These are phyloP conservation scores for Capsella rubella DNA, from an alignment of 441 rosid genomes.

Conservation along the genomic window DNA sequence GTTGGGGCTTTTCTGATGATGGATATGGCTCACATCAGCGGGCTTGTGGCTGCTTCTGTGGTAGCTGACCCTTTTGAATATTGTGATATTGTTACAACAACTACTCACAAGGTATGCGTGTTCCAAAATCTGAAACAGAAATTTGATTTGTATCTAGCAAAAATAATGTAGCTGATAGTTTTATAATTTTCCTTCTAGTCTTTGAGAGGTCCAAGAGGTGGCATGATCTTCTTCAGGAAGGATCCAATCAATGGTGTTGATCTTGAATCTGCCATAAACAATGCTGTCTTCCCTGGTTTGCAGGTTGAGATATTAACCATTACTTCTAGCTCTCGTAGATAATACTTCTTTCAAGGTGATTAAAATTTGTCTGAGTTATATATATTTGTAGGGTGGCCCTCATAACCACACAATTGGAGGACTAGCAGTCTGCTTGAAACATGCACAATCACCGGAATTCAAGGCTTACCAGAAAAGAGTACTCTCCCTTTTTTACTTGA, in stretches of 20 bases:
- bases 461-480: constrained; percentile 83
- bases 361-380: constrained; percentile 1
- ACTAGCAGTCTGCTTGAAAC: constrained; percentile 89
- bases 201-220: constrained; percentile 97
- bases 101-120: constrained; percentile 85
- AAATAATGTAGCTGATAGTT: background rate
- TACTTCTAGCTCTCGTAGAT: constrained; percentile 14
- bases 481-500: constrained; percentile 4
- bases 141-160: background rate
- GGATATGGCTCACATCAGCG: constrained; percentile 97
- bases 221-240: constrained; percentile 91
- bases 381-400: constrained; percentile 81
- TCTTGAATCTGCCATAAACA: constrained; percentile 82
- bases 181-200: constrained; percentile 53
- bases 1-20: constrained; percentile 95
- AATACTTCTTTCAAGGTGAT: background rate
- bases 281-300: constrained; percentile 93
- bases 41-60: constrained; percentile 92
- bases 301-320: constrained; percentile 57
- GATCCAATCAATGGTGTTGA: constrained; percentile 83
- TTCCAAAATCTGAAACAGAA: constrained; percentile 15
- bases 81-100: constrained; percentile 93
- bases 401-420: constrained; percentile 97
- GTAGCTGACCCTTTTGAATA: constrained; percentile 83
- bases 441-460: constrained; percentile 75